Conservation (phyloP, 192 early-diverging fungal genomes). For the Oehlia diaphana region DNA sequence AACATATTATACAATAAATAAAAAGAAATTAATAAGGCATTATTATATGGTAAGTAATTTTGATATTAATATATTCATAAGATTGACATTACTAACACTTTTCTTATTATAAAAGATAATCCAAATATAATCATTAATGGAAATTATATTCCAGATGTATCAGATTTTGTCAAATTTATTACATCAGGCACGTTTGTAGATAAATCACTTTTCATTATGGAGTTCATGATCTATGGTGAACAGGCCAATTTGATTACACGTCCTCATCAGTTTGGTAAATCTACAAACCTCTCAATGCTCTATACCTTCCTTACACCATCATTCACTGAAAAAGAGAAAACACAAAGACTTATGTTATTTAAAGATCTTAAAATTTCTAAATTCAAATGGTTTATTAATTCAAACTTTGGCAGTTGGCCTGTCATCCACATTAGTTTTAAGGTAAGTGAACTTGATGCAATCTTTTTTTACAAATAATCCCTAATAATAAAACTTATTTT, state of each 20-base stretch:
- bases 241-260: slow-evolving; percentile 21
- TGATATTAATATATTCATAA: too few relatives aligned
- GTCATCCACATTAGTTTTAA: too few relatives aligned
- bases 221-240: slow-evolving; percentile 8
- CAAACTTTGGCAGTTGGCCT: too few relatives aligned
- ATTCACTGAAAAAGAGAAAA: neutral
- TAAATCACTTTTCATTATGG: slow-evolving; percentile 26
- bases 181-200: slow-evolving; percentile 11
- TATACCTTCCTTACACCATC: neutral
- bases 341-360: neutral
- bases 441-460: too few relatives aligned
- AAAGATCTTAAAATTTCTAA: slow-evolving; percentile 11
- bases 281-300: slow-evolving; percentile 26
- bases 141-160: too few relatives aligned
- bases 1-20: too few relatives aligned
- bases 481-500: neutral
- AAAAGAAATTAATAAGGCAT: too few relatives aligned
- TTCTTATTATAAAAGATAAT: too few relatives aligned
- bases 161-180: neutral
- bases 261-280: slow-evolving; percentile 20
- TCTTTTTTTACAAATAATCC: too few relatives aligned
- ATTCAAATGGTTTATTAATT: neutral
- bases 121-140: too few relatives aligned
- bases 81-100: too few relatives aligned
- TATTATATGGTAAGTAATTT: too few relatives aligned